Base-by-base conservation (phyloP, 2,329 filamentous ascomycete species). In the Ceratocystis ficicola region DNA sequence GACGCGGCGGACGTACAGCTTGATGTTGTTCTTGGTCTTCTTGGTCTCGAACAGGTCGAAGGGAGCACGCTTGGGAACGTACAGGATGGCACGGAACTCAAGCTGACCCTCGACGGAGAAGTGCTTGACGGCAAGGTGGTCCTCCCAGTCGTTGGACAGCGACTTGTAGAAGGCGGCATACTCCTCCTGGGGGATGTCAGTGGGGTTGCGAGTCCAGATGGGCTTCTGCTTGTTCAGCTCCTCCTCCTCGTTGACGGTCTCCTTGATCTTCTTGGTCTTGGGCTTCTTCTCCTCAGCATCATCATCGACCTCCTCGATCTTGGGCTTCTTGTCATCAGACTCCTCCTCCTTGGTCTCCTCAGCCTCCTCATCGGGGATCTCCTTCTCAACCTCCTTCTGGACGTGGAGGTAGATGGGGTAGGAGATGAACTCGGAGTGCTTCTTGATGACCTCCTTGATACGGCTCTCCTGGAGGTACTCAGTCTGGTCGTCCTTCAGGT, bases 1-100 rank as follows among this genome's bases (percentile, higher is more conserved):
- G 79, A 99, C 94, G 78, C 94, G 94, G 78, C 94, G 93, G 75
- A 99, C 94, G 82, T 99, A 99, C 74, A 99, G 88, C 88, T 99
- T 99, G 86, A 99, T 97, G 89, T 99, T 99, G 89, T 97, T 99
- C 91, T 99, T 99, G 77, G 93, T 96, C 89, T 96, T 96, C 90
- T 99, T 99, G 77, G 93, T 96, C 89, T 99, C 94, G 78, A 99
- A 99, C 70, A 99, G 89, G 76, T 99, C 94, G 79, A 99, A 99
- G 74, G 94, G 94, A 79, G 94, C 94, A 75, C 94, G 93, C 90
- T 99, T 97, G 77, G 94, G 94, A 66, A 99, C 93, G 83, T 95
- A 99, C 77, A 99, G 91, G 79, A 99, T 96, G 72, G 94, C 94
- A 71, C 93, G 93, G 91, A 99, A 99, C 83, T 99, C 94, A 72